A percentile compares a stretch with the other conserved stretches of the same genome.
Conservation (phyloP, 352 stramenopile genomes). For the Pythium brachiatum region DNA sequence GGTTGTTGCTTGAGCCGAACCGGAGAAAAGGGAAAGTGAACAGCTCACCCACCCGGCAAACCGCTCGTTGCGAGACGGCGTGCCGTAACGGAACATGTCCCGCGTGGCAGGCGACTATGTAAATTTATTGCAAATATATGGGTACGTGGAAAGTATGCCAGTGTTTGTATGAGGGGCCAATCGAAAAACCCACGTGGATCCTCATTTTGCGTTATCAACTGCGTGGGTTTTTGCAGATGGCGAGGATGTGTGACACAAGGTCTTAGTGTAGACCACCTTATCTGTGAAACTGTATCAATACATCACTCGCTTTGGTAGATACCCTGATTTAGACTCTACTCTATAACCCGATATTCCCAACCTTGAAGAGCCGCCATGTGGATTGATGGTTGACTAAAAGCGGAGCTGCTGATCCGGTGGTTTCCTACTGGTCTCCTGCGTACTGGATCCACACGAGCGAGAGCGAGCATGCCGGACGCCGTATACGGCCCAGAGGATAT, state of each 20-base stretch:
- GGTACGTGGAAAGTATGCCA: not conserved
- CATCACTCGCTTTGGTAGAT: not conserved
- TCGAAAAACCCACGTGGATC: not conserved
- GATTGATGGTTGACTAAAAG: not conserved
- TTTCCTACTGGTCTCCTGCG: not conserved
- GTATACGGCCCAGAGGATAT: slow-evolving; percentile 1
- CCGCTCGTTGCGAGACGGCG: not conserved
- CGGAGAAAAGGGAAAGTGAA: not conserved
- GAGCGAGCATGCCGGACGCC: slow-evolving; percentile 6
- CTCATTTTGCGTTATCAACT: not conserved
- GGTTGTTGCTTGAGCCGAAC: not conserved
- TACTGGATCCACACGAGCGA: not conserved
- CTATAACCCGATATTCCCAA: not conserved
- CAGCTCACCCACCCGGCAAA: not conserved
- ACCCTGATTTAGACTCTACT: not conserved
- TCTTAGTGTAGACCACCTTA: not conserved
- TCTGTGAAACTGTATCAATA: not conserved
- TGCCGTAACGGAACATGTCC: not conserved
- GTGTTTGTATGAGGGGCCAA: not conserved
- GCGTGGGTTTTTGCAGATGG: not conserved
- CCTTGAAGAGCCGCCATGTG: not conserved
- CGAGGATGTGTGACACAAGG: not conserved
- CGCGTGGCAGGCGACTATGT: not conserved
- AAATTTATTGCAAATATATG: not conserved
- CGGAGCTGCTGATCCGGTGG: not conserved